These are phyloP conservation scores for Biancaea sappan DNA, from an alignment of 306 rosid species.

Conservation along the genomic window DNA sequence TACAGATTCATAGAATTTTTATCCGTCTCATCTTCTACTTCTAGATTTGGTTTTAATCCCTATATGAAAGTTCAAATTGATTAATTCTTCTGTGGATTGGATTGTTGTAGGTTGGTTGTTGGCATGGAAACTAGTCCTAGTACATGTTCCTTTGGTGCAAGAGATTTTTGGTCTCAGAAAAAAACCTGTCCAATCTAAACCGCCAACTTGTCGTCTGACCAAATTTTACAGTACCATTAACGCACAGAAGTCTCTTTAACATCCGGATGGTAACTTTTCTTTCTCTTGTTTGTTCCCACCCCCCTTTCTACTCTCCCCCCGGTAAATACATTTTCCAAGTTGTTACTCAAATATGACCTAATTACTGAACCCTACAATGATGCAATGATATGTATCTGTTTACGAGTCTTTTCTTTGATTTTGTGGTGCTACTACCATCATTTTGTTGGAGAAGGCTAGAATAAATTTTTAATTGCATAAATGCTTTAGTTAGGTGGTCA, in stretches of 20 bases:
- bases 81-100: background rate
- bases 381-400: background rate
- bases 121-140: conserved; percentile 90
- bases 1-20: background rate
- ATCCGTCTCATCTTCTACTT: background rate
- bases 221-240: conserved; percentile 55
- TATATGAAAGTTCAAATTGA: background rate
- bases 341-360: background rate
- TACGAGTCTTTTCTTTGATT: background rate
- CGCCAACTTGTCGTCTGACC: conserved; percentile 65
- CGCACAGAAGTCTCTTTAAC: conserved; percentile 47
- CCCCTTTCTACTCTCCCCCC: background rate
- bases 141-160: conserved; percentile 91
- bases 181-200: conserved; percentile 61
- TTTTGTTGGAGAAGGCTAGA: background rate
- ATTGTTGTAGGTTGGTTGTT: conserved; percentile 67
- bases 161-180: conserved; percentile 75
- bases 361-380: background rate
- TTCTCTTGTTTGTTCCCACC: background rate
- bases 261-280: conserved; percentile 43
- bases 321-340: background rate
- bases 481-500: background rate
- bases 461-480: background rate
- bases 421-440: background rate
- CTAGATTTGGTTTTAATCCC: background rate